Conservation (phyloP, 2,329 filamentous ascomycete genomes). For the Alternaria gaisen region DNA sequence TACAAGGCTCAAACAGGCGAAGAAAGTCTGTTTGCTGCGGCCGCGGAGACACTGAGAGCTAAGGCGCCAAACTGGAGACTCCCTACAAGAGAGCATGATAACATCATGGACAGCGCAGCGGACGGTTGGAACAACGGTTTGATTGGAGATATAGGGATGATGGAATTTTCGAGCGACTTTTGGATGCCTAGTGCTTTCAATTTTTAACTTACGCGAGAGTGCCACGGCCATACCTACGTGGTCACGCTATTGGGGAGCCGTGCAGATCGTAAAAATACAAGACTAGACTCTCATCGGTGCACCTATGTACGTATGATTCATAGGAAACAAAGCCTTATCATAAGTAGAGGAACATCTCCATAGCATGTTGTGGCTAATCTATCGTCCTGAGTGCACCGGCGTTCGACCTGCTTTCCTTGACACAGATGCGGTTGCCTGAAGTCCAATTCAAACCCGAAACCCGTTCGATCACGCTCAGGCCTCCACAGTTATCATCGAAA, state of each 20-base stretch:
- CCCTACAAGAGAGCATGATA: background rate
- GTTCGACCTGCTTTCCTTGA: background rate
- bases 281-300: background rate
- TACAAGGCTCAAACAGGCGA: slow-evolving; percentile 24
- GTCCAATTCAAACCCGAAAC: background rate
- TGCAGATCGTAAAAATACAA: background rate
- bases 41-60: slow-evolving; percentile 22
- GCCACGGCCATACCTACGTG: background rate
- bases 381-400: background rate
- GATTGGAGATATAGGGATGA: slow-evolving; percentile 12
- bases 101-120: background rate
- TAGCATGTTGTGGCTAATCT: background rate
- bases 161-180: slow-evolving; percentile 31
- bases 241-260: background rate
- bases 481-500: background rate
- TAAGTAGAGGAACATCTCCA: background rate
- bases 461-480: background rate
- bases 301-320: background rate
- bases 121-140: slow-evolving; percentile 4
- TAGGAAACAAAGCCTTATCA: background rate
- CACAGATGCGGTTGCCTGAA: background rate
- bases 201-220: background rate
- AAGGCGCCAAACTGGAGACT: slow-evolving; percentile 24
- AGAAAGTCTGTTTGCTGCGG: slow-evolving; percentile 25
- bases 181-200: slow-evolving; percentile 23